Evolutionary conservation across 2,329 filamentous ascomycete species (phyloP).

Genomic region (Apiospora aurea): DNA sequence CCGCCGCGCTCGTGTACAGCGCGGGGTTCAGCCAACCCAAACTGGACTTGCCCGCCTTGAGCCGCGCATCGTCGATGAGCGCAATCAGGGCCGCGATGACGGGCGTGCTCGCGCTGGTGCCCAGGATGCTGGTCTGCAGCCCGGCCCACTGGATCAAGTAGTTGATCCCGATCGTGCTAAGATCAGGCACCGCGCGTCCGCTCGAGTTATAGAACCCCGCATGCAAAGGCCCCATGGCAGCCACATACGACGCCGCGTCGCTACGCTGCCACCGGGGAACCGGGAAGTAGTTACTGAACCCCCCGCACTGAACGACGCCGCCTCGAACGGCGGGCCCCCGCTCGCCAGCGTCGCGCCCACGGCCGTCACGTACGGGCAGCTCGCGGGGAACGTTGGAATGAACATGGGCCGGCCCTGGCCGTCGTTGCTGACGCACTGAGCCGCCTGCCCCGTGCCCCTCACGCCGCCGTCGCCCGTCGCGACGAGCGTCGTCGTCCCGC

Average conservation of each 20-base stretch:
- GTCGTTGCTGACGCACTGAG: constrained; percentile 59
- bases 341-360: constrained; percentile 35
- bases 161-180: constrained; percentile 54
- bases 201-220: constrained; percentile 32
- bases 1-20: constrained; percentile 49
- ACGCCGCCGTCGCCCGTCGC: constrained; percentile 59
- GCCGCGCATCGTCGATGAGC: constrained; percentile 59
- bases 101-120: constrained; percentile 57
- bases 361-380: constrained; percentile 47
- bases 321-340: constrained; percentile 35
- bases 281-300: constrained; percentile 58
- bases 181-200: constrained; percentile 60
- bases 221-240: constrained; percentile 44
- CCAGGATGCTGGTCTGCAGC: constrained; percentile 34
- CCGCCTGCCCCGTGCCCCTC: constrained; percentile 49
- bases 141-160: constrained; percentile 50
- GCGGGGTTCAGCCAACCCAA: constrained; percentile 62
- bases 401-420: constrained; percentile 57
- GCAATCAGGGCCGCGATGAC: constrained; percentile 62
- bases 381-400: constrained; percentile 57
- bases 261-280: constrained; percentile 54
- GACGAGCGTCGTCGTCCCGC: constrained; percentile 69
- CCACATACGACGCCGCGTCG: constrained; percentile 51
- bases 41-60: constrained; percentile 54
- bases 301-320: constrained; percentile 45